Evolutionary conservation across 352 stramenopile genomes (phyloP).

Genomic region (Phytophthora idaei): DNA sequence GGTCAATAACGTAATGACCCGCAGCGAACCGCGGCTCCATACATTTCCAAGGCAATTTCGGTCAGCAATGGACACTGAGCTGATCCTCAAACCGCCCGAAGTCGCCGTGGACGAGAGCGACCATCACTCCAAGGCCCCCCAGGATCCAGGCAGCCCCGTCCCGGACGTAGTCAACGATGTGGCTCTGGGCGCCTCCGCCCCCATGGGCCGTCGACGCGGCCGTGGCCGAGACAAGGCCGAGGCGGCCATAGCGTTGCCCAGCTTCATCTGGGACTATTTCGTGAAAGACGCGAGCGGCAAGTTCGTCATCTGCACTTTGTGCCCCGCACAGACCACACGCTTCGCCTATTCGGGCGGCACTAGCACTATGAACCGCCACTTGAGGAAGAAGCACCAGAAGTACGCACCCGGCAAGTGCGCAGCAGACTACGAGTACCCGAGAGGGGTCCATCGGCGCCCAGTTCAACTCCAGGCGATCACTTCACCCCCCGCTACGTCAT

Average conservation of each 20-base stretch:
- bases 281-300: conserved; percentile 78
- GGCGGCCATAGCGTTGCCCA: conserved; percentile 67
- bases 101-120: conserved; percentile 2
- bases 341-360: conserved; percentile 87
- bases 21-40: conserved; percentile 23
- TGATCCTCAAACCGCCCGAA: conserved; percentile 27
- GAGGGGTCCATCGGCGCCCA: conserved; percentile 23
- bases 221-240: conserved; percentile 58
- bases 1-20: background rate
- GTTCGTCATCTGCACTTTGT: conserved; percentile 81
- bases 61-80: conserved; percentile 27
- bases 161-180: conserved; percentile 8
- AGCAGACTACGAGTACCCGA: conserved; percentile 70
- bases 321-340: conserved; percentile 63
- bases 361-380: conserved; percentile 84
- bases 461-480: conserved; percentile 16
- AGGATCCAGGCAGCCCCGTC: background rate
- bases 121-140: conserved; percentile 20
- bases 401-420: conserved; percentile 75
- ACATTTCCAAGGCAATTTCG: conserved; percentile 29
- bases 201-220: conserved; percentile 15
- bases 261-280: conserved; percentile 89
- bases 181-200: background rate
- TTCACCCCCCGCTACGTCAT: conserved; percentile 3
- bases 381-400: conserved; percentile 85